Evolutionary conservation across 441 rosid species (phyloP).

Genomic region (Populus hybrid): DNA sequence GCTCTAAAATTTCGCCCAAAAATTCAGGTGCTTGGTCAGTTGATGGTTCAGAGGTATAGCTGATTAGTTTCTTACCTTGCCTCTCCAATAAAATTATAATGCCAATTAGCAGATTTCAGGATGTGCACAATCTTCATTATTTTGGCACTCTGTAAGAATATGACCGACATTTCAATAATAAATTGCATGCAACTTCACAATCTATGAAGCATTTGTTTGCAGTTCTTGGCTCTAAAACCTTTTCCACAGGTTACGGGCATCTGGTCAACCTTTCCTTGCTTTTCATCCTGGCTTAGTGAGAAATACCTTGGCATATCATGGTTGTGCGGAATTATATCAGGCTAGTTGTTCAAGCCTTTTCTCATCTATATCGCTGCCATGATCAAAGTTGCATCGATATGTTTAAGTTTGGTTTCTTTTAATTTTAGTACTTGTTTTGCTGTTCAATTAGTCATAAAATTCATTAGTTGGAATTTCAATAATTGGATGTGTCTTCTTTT

Average conservation of each 20-base stretch:
- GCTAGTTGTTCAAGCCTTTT: conserved; percentile 34
- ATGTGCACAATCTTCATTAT: neutral
- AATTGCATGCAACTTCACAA: neutral
- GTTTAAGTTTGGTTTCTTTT: neutral
- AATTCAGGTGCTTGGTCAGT: conserved; percentile 72
- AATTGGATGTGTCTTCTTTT: neutral
- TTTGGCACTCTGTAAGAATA: neutral
- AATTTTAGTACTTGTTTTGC: neutral
- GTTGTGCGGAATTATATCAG: conserved; percentile 99
- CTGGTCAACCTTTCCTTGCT: conserved; percentile 82
- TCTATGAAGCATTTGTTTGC: neutral
- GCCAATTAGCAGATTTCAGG: neutral
- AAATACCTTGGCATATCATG: conserved; percentile 90
- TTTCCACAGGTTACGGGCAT: conserved; percentile 61
- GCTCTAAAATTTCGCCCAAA: conserved; percentile 89
- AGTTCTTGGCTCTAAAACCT: conserved; percentile 19
- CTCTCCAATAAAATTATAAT: neutral
- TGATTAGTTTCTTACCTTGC: neutral
- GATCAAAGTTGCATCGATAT: conserved; percentile 4
- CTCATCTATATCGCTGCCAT: conserved; percentile 9
- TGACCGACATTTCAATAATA: neutral
- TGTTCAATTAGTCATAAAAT: neutral
- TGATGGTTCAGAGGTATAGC: conserved; percentile 80
- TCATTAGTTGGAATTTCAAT: neutral
- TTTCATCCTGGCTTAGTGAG: conserved; percentile 88